Evolutionary conservation across 2,329 filamentous ascomycete genomes (phyloP), one percentile per base, ranked within the genome.

Genomic region (Thielaviopsis cerberus): DNA sequence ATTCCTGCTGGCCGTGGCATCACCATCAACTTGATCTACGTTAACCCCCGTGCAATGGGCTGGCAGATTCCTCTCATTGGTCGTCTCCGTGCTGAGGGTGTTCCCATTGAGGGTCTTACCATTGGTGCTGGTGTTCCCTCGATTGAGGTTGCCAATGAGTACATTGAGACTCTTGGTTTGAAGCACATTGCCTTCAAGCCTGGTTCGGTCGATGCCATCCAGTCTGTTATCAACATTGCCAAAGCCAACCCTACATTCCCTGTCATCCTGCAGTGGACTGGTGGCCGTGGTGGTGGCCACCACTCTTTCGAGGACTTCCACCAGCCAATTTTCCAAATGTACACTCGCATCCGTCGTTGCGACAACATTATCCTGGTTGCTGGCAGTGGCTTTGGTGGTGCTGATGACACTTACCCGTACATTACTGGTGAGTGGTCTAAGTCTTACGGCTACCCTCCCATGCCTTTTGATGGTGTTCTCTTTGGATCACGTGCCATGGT

Each of bases 221-320:
- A 95, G 69, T 76, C 85, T 30, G 87, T 94, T 60, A 85, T 96
- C 71, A 92, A 94, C 70, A 90, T 96, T 66, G 89, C 90, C 63
- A 92, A 87, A 72, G 87, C 88, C n/a, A 92, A 95, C 69, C 89
- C 90, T 1, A 83, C 80, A 26, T 95, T 96, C 76, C 90, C 90
- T n/a, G 80, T 95, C 56, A 82, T 95, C 57, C 74, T 95, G 62
- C 90, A 96, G 72, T 96, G 90, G 90, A 96, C 90, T 61, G 90
- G 90, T 67, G 90, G 90, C 48, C 85, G 90, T 71, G 90, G 89
- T 63, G 90, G 90, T 73, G 90, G 90, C 59, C 90, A 95, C 70
- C 90, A 96, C 73, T 95, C 89, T 0, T 94, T 84, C 62, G 90
- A 96, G 69, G 90, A 96, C 69, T 95, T 96, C 77, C 90, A 95